phyloP scores from a whole-genome alignment of 225 moss, liverwort and hornwort species.

The Pseudisothecium myosuroides region DNA sequence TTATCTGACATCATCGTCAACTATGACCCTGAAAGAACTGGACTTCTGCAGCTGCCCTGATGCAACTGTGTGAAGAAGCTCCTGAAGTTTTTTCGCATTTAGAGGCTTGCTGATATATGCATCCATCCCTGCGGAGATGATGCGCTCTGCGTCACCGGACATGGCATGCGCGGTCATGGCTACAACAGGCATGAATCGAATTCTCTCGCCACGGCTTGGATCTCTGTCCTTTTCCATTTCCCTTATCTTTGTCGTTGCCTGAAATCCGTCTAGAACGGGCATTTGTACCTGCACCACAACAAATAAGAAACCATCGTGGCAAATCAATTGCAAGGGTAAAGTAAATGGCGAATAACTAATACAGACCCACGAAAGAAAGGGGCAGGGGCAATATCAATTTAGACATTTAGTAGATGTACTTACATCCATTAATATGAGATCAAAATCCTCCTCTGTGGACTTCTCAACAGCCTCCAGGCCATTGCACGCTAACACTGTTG shows the following conservation, averaged over 20 bases:
- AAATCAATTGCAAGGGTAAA: background rate
- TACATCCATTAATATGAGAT: constrained; percentile 61
- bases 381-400: background rate
- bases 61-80: constrained; percentile 48
- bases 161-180: constrained; percentile 66
- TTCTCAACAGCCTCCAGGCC: constrained; percentile 55
- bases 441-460: constrained; percentile 47
- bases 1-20: constrained; percentile 7
- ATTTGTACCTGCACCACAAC: constrained; percentile 38
- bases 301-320: background rate
- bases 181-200: constrained; percentile 37
- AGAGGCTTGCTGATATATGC: constrained; percentile 50
- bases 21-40: constrained; percentile 3
- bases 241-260: constrained; percentile 46
- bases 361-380: background rate
- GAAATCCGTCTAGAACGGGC: constrained; percentile 53
- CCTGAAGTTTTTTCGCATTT: constrained; percentile 55
- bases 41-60: constrained; percentile 38
- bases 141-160: constrained; percentile 48
- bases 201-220: constrained; percentile 21
- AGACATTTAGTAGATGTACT: background rate
- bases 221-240: constrained; percentile 36
- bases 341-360: background rate
- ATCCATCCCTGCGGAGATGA: constrained; percentile 52
- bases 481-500: constrained; percentile 49